A percentile compares a stretch with the other conserved stretches of the same genome.
phyloP scores from a whole-genome alignment of 768 basidiomycete species.

The Lentinus tigrinus region DNA sequence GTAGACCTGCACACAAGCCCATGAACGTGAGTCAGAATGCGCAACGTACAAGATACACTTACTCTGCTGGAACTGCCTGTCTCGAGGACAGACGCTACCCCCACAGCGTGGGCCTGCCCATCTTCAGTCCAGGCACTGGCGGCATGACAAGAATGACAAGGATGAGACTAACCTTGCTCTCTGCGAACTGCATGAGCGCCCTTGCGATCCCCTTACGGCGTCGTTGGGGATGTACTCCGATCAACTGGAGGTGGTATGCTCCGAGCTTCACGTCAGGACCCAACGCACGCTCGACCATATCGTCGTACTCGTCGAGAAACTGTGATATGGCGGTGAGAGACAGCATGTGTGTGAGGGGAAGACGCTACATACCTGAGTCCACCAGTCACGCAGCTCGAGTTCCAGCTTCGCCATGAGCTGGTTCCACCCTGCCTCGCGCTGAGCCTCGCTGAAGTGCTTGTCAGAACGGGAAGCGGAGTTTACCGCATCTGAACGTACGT shows the following conservation, averaged over 20 bases:
- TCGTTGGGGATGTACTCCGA: conserved; percentile 7
- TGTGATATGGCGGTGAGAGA: background rate
- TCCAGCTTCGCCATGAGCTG: conserved; percentile 4
- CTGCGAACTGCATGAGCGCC: conserved; percentile 8
- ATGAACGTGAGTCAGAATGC: background rate
- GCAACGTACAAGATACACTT: background rate
- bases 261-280: conserved; percentile 13
- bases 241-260: conserved; percentile 12
- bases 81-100: background rate
- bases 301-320: conserved; percentile 8
- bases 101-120: background rate
- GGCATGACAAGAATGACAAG: background rate
- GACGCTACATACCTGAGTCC: background rate
- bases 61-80: conserved; percentile 2
- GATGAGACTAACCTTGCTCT: conserved; percentile 3
- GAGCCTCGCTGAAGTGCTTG: conserved; percentile 3
- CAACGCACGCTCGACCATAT: conserved; percentile 3
- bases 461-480: background rate
- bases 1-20: conserved; percentile 4
- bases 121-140: background rate
- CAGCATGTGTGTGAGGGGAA: background rate
- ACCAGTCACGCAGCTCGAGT: conserved; percentile 2
- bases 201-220: conserved; percentile 11
- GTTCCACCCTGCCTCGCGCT: conserved; percentile 15
- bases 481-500: background rate